Evolutionary conservation across 2,329 filamentous ascomycete genomes (phyloP).

Genomic region (Aspergillus japonicus): DNA sequence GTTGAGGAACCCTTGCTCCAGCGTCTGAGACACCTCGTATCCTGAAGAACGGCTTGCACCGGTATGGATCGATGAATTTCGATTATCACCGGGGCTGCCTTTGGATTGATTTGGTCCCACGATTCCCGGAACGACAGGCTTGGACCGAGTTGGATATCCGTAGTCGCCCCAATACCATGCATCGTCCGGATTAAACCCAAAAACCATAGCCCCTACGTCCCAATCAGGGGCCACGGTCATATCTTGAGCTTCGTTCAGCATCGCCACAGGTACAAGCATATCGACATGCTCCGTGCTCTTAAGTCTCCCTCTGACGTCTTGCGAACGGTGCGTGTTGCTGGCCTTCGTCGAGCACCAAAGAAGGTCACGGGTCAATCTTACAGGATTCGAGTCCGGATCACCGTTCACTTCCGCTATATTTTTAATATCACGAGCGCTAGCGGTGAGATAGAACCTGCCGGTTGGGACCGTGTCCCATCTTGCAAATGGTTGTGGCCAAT

Average conservation of each 20-base stretch:
- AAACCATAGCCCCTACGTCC: conserved; percentile 7
- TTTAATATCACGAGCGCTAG: conserved; percentile 24
- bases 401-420: conserved; percentile 30
- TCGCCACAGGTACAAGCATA: background rate
- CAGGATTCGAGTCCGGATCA: conserved; percentile 4
- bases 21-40: no score
- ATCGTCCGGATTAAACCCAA: conserved; percentile 17
- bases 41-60: no score
- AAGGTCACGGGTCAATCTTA: background rate
- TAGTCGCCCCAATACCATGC: conserved; percentile 19
- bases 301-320: background rate
- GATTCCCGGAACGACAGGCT: no score
- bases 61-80: no score
- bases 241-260: background rate
- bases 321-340: background rate
- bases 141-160: conserved; percentile 11
- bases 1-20: no score
- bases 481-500: conserved; percentile 14
- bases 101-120: no score
- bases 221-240: background rate
- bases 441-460: conserved; percentile 31
- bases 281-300: background rate
- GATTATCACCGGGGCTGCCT: no score
- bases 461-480: conserved; percentile 29
- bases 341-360: background rate